Conservation (phyloP, 2,329 filamentous ascomycete species). For the Trichoderma cornu-damae region DNA sequence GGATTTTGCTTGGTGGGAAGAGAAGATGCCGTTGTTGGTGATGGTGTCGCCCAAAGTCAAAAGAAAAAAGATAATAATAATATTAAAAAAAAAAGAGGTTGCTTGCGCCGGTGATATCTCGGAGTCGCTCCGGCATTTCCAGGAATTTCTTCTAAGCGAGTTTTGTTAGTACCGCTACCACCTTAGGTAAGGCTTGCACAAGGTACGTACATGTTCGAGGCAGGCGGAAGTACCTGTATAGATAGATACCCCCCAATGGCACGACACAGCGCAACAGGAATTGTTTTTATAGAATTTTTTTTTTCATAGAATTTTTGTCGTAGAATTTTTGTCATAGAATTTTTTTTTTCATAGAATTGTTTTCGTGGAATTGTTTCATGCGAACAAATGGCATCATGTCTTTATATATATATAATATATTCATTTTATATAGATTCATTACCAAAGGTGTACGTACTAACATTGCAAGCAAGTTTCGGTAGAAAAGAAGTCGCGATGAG, state of each 20-base stretch:
- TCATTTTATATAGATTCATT: too few species aligned
- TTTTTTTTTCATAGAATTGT: too few species aligned
- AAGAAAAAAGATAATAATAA: too few species aligned
- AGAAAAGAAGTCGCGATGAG: constrained; percentile 11
- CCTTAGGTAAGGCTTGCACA: too few species aligned
- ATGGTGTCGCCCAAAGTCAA: constrained; percentile 18
- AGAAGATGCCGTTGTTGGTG: not conserved
- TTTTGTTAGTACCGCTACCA: too few species aligned
- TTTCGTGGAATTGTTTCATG: not conserved
- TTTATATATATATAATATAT: too few species aligned
- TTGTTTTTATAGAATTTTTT: not conserved
- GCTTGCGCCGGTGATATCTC: constrained; percentile 27
- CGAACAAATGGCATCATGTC: constrained; percentile 16
- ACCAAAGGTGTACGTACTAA: constrained; percentile 8
- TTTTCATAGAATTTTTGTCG: too few species aligned
- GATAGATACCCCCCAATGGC: not conserved
- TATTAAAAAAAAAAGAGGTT: too few species aligned
- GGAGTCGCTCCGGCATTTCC: constrained; percentile 16
- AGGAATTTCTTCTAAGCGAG: too few species aligned
- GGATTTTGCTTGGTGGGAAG: not conserved
- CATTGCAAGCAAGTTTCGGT: constrained; percentile 11
- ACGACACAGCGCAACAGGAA: not conserved
- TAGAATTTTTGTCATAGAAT: too few species aligned
- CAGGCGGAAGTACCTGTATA: too few species aligned
- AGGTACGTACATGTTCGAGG: too few species aligned